phyloP scores from a whole-genome alignment of 805 yeast species.

The Metschnikowia continentalis region DNA sequence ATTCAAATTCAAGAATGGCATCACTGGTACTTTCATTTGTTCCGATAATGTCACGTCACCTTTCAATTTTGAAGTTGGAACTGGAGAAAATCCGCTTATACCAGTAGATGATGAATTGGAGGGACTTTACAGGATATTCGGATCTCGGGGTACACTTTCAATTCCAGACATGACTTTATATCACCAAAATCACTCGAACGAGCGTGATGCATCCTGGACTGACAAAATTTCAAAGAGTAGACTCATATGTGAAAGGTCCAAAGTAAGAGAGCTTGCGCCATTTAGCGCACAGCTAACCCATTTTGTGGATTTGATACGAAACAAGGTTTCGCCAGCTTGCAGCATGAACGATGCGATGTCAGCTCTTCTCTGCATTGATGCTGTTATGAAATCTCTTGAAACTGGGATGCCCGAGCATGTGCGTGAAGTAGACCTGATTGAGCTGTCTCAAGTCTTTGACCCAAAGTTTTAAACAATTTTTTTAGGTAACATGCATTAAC shows the following conservation, averaged over 20 bases:
- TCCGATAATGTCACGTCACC: slow-evolving; percentile 41
- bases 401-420: slow-evolving; percentile 33
- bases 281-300: slow-evolving; percentile 37
- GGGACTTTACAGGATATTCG: slow-evolving; percentile 39
- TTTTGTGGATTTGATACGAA: slow-evolving; percentile 33
- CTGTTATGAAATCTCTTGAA: slow-evolving; percentile 30
- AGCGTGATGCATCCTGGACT: slow-evolving; percentile 21
- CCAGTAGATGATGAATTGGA: slow-evolving; percentile 28
- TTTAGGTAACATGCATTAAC: too few species aligned
- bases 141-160: slow-evolving; percentile 36
- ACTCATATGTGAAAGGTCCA: slow-evolving; percentile 14
- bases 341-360: slow-evolving; percentile 36
- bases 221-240: slow-evolving; percentile 17
- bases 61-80: slow-evolving; percentile 38
- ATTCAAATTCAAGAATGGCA: slow-evolving; percentile 34
- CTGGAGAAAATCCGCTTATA: slow-evolving; percentile 42
- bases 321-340: slow-evolving; percentile 27
- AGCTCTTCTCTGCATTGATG: slow-evolving; percentile 34
- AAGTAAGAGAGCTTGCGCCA: slow-evolving; percentile 21
- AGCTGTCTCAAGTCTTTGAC: background rate
- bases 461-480: background rate
- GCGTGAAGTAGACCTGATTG: slow-evolving; percentile 21
- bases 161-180: slow-evolving; percentile 37
- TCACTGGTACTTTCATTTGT: slow-evolving; percentile 40
- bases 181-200: slow-evolving; percentile 22